Conservation (phyloP, 208 protist genomes). For the Leishmania major region DNA sequence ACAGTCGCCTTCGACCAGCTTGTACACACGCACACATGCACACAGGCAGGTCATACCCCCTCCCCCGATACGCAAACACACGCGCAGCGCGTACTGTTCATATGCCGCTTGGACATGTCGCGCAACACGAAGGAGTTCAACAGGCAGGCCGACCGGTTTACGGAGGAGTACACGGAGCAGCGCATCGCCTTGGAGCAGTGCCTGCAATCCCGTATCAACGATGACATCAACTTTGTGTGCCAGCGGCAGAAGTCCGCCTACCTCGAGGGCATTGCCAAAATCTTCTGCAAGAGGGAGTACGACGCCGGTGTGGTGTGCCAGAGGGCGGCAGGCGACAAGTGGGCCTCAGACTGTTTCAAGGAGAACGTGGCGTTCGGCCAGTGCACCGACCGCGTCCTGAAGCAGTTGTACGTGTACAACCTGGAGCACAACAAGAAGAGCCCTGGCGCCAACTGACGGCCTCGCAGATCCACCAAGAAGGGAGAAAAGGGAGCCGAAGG, state of each 20-base stretch:
- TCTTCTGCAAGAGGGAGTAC: slow-evolving; percentile 84
- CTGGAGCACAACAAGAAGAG: slow-evolving; percentile 84
- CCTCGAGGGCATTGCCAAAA: slow-evolving; percentile 67
- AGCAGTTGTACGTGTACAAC: slow-evolving; percentile 89
- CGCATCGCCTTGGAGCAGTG: slow-evolving; percentile 68
- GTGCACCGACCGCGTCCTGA: slow-evolving; percentile 77
- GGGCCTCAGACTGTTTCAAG: slow-evolving; percentile 86
- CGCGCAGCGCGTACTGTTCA: too few species aligned
- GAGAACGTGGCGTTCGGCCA: slow-evolving; percentile 86
- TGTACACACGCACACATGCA: neutral
- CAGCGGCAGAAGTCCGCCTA: slow-evolving; percentile 79
- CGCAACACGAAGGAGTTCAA: slow-evolving; percentile 88
- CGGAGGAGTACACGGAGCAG: slow-evolving; percentile 55
- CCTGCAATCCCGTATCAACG: slow-evolving; percentile 77
- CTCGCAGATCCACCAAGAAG: neutral
- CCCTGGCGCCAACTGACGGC: slow-evolving; percentile 56
- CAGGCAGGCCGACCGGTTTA: slow-evolving; percentile 64
- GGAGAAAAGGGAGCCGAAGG: neutral
- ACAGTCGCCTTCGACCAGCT: neutral
- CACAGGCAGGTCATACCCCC: neutral
- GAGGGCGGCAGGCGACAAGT: slow-evolving; percentile 58
- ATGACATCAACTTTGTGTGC: slow-evolving; percentile 90
- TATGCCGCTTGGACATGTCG: slow-evolving; percentile 42
- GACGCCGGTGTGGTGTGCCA: slow-evolving; percentile 76
- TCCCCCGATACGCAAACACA: too few species aligned